Conservation (phyloP, 225 moss, liverwort and hornwort species). For the Neckera pumila region DNA sequence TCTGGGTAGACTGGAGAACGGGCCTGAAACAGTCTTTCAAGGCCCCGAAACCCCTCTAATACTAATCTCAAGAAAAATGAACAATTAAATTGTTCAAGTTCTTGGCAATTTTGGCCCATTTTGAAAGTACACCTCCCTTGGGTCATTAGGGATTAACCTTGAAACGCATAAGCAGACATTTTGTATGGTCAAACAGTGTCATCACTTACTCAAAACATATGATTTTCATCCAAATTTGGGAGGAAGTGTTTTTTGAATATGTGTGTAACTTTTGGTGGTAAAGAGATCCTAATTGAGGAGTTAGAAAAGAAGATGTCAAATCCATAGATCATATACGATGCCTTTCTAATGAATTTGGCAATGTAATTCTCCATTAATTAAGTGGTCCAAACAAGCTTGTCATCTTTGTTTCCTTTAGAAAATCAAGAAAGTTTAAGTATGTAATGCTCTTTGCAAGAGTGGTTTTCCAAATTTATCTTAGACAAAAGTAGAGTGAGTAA, state of each 20-base stretch:
- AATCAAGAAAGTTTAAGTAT: rapidly evolving
- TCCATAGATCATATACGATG: not conserved
- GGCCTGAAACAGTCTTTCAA: too few species aligned
- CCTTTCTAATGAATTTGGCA: too few species aligned
- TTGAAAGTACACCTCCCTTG: too few species aligned
- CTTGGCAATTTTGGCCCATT: too few species aligned
- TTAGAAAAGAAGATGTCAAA: not conserved
- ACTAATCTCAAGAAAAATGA: too few species aligned
- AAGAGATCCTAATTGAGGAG: not conserved
- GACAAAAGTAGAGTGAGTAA: too few species aligned
- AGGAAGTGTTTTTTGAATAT: not conserved
- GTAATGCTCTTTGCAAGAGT: not conserved
- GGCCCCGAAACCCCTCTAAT: too few species aligned
- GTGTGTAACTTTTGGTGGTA: not conserved
- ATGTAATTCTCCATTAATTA: too few species aligned
- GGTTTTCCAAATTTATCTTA: rapidly evolving
- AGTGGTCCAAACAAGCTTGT: not conserved
- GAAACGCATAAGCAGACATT: not conserved
- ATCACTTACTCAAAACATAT: not conserved
- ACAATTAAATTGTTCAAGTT: too few species aligned
- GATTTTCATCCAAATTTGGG: not conserved
- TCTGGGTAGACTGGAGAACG: too few species aligned
- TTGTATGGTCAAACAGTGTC: not conserved
- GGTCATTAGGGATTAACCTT: too few species aligned
- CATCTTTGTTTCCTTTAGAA: rapidly evolving